Conservation (phyloP, 208 protist genomes). For the Leishmania major region DNA sequence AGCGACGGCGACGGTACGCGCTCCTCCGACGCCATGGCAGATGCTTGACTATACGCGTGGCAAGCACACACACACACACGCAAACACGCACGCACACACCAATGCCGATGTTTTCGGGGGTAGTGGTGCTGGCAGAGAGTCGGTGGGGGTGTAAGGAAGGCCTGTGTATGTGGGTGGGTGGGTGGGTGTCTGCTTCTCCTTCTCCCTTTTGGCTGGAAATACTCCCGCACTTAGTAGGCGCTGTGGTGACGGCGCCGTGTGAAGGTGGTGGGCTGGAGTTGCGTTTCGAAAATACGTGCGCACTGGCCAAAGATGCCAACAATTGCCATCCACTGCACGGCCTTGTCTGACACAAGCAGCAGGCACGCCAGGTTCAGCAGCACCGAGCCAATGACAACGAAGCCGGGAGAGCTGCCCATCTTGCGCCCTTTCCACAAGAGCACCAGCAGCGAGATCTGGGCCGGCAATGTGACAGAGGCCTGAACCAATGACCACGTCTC, state of each 20-base stretch:
- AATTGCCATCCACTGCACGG: conserved; percentile 75
- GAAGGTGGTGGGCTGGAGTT: conserved; percentile 28
- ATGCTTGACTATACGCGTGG: neutral
- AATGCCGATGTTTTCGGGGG: neutral
- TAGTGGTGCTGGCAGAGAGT: neutral
- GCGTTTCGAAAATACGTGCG: conserved; percentile 47
- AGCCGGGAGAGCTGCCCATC: conserved; percentile 44
- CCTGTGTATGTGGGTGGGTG: neutral
- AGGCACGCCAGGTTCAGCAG: conserved; percentile 49
- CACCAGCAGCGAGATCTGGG: conserved; percentile 24
- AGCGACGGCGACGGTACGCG: neutral
- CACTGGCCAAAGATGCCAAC: conserved; percentile 55
- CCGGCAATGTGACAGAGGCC: conserved; percentile 23
- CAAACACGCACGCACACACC: neutral
- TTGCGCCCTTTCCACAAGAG: conserved; percentile 34
- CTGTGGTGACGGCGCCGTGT: conserved; percentile 13
- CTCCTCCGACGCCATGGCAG: neutral
- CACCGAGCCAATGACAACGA: conserved; percentile 41
- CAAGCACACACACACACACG: neutral
- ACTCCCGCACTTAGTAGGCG: neutral
- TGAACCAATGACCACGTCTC: conserved; percentile 11
- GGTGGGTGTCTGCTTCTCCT: neutral
- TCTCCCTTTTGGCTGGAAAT: neutral
- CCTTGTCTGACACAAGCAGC: conserved; percentile 47
- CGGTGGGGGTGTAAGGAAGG: too few relatives aligned